Evolutionary conservation across 164 flowering plant genomes (phyloP).

Genomic region (Echeveria elegans): DNA sequence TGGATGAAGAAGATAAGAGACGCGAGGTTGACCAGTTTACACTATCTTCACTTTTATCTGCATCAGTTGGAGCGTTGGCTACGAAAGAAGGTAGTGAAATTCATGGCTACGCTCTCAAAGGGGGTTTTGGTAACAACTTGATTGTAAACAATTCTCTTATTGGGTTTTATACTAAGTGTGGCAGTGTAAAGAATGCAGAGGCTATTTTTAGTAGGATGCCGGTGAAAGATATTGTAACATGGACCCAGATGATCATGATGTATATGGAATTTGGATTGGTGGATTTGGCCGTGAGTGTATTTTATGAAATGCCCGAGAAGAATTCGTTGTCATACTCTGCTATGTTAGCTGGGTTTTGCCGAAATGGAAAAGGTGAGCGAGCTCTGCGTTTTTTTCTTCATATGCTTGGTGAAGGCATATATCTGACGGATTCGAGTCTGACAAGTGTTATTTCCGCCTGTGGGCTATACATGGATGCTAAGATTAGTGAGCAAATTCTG

Average conservation of each 20-base stretch:
- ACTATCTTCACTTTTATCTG: constrained; percentile 50
- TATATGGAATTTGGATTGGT: constrained; percentile 66
- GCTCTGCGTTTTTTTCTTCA: constrained; percentile 46
- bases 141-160: constrained; percentile 76
- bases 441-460: constrained; percentile 65
- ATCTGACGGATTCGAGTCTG: constrained; percentile 58
- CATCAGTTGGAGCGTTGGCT: constrained; percentile 33
- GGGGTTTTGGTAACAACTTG: constrained; percentile 42
- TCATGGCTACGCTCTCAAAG: constrained; percentile 60
- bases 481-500: constrained; percentile 56
- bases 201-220: constrained; percentile 45
- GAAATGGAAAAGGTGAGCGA: constrained; percentile 40
- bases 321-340: constrained; percentile 58
- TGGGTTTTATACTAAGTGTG: constrained; percentile 56
- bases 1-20: constrained; percentile 27
- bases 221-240: constrained; percentile 52
- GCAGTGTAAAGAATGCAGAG: constrained; percentile 34
- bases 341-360: constrained; percentile 56
- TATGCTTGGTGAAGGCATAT: constrained; percentile 49
- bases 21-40: constrained; percentile 46
- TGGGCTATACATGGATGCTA: constrained; percentile 34
- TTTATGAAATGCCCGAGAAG: constrained; percentile 59
- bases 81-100: constrained; percentile 35
- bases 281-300: constrained; percentile 43
- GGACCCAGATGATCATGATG: constrained; percentile 62